Percentiles rank a stretch among this genome's conserved stretches.
These are phyloP conservation scores for Mycena olivaceomarginata DNA, from an alignment of 768 basidiomycete genomes.

Conservation along the genomic window DNA sequence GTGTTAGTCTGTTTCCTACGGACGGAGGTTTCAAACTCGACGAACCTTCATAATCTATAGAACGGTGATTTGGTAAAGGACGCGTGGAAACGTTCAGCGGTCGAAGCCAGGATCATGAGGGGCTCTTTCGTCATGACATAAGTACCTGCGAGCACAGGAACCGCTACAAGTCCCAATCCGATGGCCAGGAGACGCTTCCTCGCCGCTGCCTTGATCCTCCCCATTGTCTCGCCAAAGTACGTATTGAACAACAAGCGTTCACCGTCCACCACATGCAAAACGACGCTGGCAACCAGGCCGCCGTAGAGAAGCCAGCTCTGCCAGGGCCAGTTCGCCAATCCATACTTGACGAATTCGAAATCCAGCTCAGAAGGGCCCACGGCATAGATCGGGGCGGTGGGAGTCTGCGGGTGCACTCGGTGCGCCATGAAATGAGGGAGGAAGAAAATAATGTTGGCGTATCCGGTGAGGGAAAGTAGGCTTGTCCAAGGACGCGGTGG, in stretches of 20 bases:
- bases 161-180: slow-evolving; percentile 57
- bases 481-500: slow-evolving; percentile 57
- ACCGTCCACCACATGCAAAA: slow-evolving; percentile 81
- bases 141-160: slow-evolving; percentile 77
- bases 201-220: slow-evolving; percentile 45
- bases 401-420: slow-evolving; percentile 71
- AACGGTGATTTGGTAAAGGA: slow-evolving; percentile 67
- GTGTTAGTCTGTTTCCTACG: not conserved
- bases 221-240: slow-evolving; percentile 59
- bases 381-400: slow-evolving; percentile 68
- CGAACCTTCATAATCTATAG: slow-evolving; percentile 63
- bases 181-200: slow-evolving; percentile 52
- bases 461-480: slow-evolving; percentile 79
- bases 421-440: slow-evolving; percentile 85
- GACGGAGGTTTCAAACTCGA: not conserved
- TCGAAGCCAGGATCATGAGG: slow-evolving; percentile 71
- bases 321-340: slow-evolving; percentile 76
- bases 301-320: slow-evolving; percentile 79
- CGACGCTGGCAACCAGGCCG: slow-evolving; percentile 73
- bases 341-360: slow-evolving; percentile 89
- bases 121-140: slow-evolving; percentile 74
- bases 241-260: slow-evolving; percentile 69
- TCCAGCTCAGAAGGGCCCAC: slow-evolving; percentile 88
- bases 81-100: slow-evolving; percentile 69
- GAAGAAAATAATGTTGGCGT: slow-evolving; percentile 72